Evolutionary conservation across 306 rosid genomes (phyloP), one percentile per base, ranked within the genome.

Genomic region (Acacia melanoxylon): DNA sequence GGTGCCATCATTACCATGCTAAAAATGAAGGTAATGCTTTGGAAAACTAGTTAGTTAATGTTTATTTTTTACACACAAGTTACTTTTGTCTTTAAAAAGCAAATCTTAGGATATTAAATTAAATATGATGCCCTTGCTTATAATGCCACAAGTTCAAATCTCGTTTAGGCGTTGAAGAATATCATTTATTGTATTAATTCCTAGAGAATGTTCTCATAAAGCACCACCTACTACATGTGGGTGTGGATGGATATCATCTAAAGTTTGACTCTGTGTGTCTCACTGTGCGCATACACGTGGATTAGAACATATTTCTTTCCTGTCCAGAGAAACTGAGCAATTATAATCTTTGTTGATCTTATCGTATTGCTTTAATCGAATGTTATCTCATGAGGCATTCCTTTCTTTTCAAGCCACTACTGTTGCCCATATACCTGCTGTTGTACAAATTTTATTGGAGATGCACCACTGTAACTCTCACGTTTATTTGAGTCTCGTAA

Each of bases 391-490:
- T 68, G 33, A 33, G 49, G 48, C 41, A n/a, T 42, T 69, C 11
- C 19, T 42, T 40, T 19, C 74, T 41, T 69, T 42, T 10, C 10
- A 69, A 69, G 52, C 33, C 35, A 20, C 74, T 69, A 42, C 72
- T 24, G 22, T 12, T n/a, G 68, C 15, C 7, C 35, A 66, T 59
- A 11, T 73, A 75, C 20, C 66, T 81, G 35, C 74, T 63, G 12
- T 49, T 72, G 31, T 31, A 51, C 29, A 41, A 65, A 72, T 66
- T 72, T 80, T 35, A 42, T 27, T 40, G 72, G 33, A 56, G 22
- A 67, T 85, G 33, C 56, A 42, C 82, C 25, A 3, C 70, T 44
- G 13, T 66, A 56, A 80, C 40, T 66, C 20, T 66, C 42, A 12
- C 59, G 1, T 37, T 68, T 31, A 73, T 13, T 35, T 29, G 25